Evolutionary conservation across 441 rosid genomes (phyloP).

Genomic region (Viola pubescens): DNA sequence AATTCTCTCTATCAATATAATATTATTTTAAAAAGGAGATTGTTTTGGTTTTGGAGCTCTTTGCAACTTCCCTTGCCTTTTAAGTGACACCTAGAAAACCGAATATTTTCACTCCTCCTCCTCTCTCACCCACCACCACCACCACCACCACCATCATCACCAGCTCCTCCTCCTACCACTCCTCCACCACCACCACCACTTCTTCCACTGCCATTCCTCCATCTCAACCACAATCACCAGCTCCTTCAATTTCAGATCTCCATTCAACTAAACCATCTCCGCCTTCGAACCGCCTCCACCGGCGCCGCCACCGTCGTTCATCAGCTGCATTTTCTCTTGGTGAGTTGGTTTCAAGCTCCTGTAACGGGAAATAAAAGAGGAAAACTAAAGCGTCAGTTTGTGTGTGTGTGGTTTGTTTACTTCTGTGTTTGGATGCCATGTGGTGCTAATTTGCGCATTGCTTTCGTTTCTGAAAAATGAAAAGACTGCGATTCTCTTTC

Average conservation of each 20-base stretch:
- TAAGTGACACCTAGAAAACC: conserved; percentile 39
- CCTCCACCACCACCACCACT: conserved; percentile 7
- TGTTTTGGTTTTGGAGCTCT: conserved; percentile 28
- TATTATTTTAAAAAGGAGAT: conserved; percentile 9
- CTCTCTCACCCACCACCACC: conserved; percentile 16
- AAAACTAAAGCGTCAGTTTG: not conserved
- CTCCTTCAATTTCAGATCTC: conserved; percentile 22
- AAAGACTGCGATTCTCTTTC: conserved; percentile 10
- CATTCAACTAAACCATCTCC: conserved; percentile 12
- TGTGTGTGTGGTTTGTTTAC: conserved; percentile 10
- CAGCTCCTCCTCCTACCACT: conserved; percentile 6
- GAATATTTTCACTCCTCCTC: conserved; percentile 18
- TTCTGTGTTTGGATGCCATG: not conserved
- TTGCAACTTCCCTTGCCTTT: conserved; percentile 37
- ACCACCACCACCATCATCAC: conserved; percentile 14
- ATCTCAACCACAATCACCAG: not conserved
- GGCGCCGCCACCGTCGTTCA: not conserved
- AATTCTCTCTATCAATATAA: too few species aligned
- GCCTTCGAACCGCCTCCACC: not conserved
- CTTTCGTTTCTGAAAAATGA: not conserved
- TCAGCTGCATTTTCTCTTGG: not conserved
- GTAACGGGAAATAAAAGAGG: conserved; percentile 4
- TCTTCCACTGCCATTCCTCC: conserved; percentile 11
- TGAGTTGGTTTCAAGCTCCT: not conserved
- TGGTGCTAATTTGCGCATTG: not conserved